phyloP scores from a whole-genome alignment of 2,329 filamentous ascomycete genomes.

The Aspergillus ochraceoroseus region DNA sequence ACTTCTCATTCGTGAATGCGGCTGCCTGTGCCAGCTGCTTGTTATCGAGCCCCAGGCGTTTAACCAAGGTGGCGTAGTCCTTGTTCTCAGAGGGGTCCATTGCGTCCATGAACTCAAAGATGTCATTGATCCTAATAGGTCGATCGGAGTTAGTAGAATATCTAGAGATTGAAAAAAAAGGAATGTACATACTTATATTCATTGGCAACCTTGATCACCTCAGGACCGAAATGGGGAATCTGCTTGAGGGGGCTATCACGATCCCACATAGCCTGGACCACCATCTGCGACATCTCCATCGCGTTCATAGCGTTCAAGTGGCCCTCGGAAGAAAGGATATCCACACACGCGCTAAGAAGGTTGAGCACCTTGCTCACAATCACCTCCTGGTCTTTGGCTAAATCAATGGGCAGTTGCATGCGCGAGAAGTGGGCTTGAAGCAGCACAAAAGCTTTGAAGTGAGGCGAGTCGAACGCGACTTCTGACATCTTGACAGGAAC shows the following conservation, averaged over 20 bases:
- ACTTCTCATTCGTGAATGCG: conserved; percentile 91
- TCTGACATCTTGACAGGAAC: conserved; percentile 93
- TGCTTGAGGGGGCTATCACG: conserved; percentile 94
- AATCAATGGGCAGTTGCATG: conserved; percentile 91
- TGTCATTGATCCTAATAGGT: conserved; percentile 70
- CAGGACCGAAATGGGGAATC: conserved; percentile 86
- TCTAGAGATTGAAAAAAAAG: neutral
- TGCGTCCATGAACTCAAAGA: conserved; percentile 97
- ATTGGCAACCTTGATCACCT: conserved; percentile 76
- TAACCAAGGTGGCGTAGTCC: conserved; percentile 71
- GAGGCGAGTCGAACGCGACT: conserved; percentile 80
- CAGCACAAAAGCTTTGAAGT: conserved; percentile 97
- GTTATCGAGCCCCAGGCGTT: conserved; percentile 72
- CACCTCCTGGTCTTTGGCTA: conserved; percentile 91
- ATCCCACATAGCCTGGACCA: conserved; percentile 98
- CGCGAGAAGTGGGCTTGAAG: conserved; percentile 95
- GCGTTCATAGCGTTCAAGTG: conserved; percentile 96
- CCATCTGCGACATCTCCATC: conserved; percentile 99
- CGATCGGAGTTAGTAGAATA: conserved; percentile 24
- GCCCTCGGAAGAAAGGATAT: conserved; percentile 91
- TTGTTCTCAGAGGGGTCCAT: conserved; percentile 95
- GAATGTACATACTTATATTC: conserved; percentile 61
- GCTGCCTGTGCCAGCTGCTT: conserved; percentile 83
- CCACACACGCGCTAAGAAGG: conserved; percentile 84
- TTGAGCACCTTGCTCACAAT: conserved; percentile 80